A percentile compares a stretch with the other conserved stretches of the same genome.
These are phyloP conservation scores for Penicillium salamii DNA, from an alignment of 495 filamentous ascomycete genomes.

Conservation along the genomic window DNA sequence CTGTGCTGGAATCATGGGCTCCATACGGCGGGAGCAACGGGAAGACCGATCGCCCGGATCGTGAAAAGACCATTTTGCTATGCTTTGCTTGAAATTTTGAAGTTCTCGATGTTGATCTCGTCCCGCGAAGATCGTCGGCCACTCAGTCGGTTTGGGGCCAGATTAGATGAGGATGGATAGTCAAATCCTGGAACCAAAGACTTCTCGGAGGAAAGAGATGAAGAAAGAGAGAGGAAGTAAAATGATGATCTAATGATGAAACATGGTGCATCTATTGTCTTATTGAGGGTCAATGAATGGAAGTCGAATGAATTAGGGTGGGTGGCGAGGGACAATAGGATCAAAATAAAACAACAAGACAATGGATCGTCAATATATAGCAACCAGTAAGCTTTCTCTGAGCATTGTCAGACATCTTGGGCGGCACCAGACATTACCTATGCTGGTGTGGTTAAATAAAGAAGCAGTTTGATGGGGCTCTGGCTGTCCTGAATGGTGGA, in stretches of 20 bases:
- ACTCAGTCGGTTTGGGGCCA: not conserved
- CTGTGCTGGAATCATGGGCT: slow-evolving; percentile 36
- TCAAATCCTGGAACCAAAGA: not conserved
- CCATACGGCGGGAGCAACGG: slow-evolving; percentile 46
- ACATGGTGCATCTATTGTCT: slow-evolving; percentile 10
- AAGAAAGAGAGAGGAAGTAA: slow-evolving; percentile 7
- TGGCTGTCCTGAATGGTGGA: slow-evolving; percentile 7
- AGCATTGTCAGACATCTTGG: not conserved
- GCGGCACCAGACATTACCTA: slow-evolving; percentile 14
- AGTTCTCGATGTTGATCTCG: slow-evolving; percentile 2
- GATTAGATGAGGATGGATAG: not conserved
- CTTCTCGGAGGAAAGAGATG: not conserved
- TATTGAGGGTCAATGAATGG: slow-evolving; percentile 21
- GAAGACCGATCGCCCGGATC: slow-evolving; percentile 34
- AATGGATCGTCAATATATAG: slow-evolving; percentile 13
- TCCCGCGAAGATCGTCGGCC: slow-evolving; percentile 3
- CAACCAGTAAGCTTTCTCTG: not conserved
- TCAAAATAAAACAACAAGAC: slow-evolving; percentile 2
- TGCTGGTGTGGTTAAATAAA: slow-evolving; percentile 9
- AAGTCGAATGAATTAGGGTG: slow-evolving; percentile 6
- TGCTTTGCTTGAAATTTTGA: not conserved
- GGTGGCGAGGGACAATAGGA: slow-evolving; percentile 9
- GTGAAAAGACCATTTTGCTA: slow-evolving; percentile 31
- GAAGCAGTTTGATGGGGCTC: slow-evolving; percentile 12
- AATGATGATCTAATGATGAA: slow-evolving; percentile 12